phyloP scores from a whole-genome alignment of 2,329 filamentous ascomycete genomes.

The Colletotrichum lindemuthianum region DNA sequence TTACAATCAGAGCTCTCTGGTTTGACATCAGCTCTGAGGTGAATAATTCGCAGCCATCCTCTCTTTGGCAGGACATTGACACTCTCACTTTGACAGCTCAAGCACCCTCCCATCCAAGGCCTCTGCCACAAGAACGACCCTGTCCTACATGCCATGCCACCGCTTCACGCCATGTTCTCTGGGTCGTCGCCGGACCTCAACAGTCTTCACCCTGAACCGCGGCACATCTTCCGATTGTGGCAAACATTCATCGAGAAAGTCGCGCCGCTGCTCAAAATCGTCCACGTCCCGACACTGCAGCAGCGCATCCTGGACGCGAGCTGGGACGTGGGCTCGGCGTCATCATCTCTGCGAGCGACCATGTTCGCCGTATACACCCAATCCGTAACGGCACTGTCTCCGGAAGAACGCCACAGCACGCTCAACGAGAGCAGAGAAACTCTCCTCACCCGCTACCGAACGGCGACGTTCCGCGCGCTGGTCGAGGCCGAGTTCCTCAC shows the following conservation, averaged over 20 bases:
- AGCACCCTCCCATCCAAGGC: conserved; percentile 36
- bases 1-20: no score
- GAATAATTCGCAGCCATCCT: no score
- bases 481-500: conserved; percentile 41
- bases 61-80: background rate
- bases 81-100: background rate
- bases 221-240: conserved; percentile 44
- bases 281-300: conserved; percentile 46
- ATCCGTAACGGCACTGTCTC: conserved; percentile 38
- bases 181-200: background rate
- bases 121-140: conserved; percentile 39
- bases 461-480: conserved; percentile 40
- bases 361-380: conserved; percentile 44
- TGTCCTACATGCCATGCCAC: conserved; percentile 23
- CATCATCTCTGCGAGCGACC: conserved; percentile 38
- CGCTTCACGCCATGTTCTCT: conserved; percentile 26
- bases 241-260: conserved; percentile 46
- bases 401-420: conserved; percentile 29
- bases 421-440: conserved; percentile 36
- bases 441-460: conserved; percentile 40
- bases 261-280: conserved; percentile 45
- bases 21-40: conserved; percentile 14
- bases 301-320: conserved; percentile 44
- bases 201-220: conserved; percentile 44
- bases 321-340: conserved; percentile 38